Conservation (phyloP, 495 filamentous ascomycete genomes). For the Penicillium canariense region DNA sequence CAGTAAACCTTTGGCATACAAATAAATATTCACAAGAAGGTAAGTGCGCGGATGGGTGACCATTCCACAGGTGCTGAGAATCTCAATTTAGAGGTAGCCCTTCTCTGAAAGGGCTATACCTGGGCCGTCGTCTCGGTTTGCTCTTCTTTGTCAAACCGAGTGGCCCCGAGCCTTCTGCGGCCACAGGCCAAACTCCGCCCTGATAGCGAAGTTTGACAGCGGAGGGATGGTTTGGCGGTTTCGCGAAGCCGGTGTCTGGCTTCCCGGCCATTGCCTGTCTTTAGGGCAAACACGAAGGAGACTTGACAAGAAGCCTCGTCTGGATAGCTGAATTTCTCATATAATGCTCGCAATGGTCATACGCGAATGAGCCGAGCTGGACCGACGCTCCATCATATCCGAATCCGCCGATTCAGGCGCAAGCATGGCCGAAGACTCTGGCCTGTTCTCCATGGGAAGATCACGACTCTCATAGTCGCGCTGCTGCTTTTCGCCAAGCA, state of each 20-base stretch:
- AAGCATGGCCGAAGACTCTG: slow-evolving; percentile 29
- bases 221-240: background rate
- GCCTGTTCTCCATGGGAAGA: slow-evolving; percentile 11
- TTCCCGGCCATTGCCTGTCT: background rate
- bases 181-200: background rate
- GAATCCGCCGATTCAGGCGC: slow-evolving; percentile 37
- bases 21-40: background rate
- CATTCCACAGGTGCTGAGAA: background rate
- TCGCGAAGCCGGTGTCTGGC: background rate
- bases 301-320: background rate
- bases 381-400: slow-evolving; percentile 36
- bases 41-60: background rate
- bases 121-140: background rate
- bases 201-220: background rate
- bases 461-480: slow-evolving; percentile 17
- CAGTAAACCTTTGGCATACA: background rate
- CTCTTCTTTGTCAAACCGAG: background rate
- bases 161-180: background rate
- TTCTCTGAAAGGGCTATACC: background rate
- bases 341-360: slow-evolving; percentile 85
- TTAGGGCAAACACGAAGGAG: background rate
- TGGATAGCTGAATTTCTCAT: slow-evolving; percentile 16
- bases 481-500: slow-evolving; percentile 42
- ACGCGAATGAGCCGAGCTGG: slow-evolving; percentile 48
- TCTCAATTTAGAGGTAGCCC: background rate